Base-by-base conservation (phyloP, 2,329 filamentous ascomycete species). In the Lecanicillium sp. region DNA sequence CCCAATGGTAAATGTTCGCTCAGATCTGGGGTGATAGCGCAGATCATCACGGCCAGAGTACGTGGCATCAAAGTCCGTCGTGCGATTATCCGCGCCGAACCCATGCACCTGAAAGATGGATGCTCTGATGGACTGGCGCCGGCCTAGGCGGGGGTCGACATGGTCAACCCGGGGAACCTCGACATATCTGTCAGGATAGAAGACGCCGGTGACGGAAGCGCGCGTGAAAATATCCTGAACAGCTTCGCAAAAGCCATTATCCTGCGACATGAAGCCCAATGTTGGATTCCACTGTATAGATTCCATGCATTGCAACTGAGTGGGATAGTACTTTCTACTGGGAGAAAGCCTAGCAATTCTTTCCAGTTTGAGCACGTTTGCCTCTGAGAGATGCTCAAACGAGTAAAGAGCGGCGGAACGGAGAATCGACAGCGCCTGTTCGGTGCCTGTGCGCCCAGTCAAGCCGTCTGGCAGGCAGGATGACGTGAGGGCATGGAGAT, bases 401-500 rank as follows among this genome's bases (percentile, higher is more conserved):
- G 79, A 82, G 7, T 59, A 55, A 0, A 78, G 62, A 0, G 74
- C 67, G 0, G 74, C 73, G 0, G 71, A 74, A 1, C 48, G 48
- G 1, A 82, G 56, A 2, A 77, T 73, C 0, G 55, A 51, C 0
- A 81, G 54, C 0, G 77, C 73, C 33, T 73, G 59, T 54, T 82
- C 77, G 0, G 74, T 77, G 0, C 79, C 79, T 0, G 77, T 81
- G 4, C 61, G 58, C 0, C 55, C 44, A 0, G 72, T 80, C 0
- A 80, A 59, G 0, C 59, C 59, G 52, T 81, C 78, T 0, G 71
- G 69, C 0, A 79, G 58, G 27, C 66, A 74, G 37, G 68, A 64
- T 0, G 76, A 74, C 0, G 78, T 81, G 0, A 78, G 43, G 0
- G 72, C 75, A 54, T 83, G 77, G 0, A 82, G 60, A 20, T 74